Evolutionary conservation across 257 asterid species (phyloP).

Genomic region (Galeopsis tetrahit): DNA sequence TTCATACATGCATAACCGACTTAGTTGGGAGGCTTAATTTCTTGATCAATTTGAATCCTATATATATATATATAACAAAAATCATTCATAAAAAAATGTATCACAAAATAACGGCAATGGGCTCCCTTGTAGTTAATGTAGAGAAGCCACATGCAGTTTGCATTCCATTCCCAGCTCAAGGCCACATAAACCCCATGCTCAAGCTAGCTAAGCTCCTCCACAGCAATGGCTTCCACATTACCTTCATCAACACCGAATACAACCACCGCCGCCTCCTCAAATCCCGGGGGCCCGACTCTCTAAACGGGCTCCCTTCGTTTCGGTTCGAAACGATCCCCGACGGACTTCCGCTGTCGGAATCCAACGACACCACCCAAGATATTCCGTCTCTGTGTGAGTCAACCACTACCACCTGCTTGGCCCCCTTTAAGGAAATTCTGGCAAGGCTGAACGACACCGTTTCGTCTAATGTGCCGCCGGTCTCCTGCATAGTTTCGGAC

Average conservation of each 20-base stretch:
- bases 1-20: no score
- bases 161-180: conserved; percentile 62
- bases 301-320: conserved; percentile 43
- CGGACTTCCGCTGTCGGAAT: conserved; percentile 54
- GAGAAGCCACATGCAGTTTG: conserved; percentile 52
- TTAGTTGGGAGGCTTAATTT: no score
- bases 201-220: conserved; percentile 57
- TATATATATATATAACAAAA: no score
- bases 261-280: conserved; percentile 51
- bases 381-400: conserved; percentile 31
- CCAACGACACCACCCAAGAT: conserved; percentile 51
- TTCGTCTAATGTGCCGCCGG: conserved; percentile 42
- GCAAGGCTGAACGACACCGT: conserved; percentile 36
- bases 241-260: conserved; percentile 57
- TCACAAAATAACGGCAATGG: neutral
- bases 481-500: conserved; percentile 61
- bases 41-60: no score
- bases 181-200: conserved; percentile 63
- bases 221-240: conserved; percentile 50
- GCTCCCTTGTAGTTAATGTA: neutral
- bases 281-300: conserved; percentile 42
- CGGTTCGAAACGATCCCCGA: conserved; percentile 58
- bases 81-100: no score
- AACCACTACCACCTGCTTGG: conserved; percentile 29
- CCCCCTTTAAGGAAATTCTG: conserved; percentile 47